Evolutionary conservation across 1,139 yeast genomes (phyloP).

Genomic region (Scheffersomyces insectosa): DNA sequence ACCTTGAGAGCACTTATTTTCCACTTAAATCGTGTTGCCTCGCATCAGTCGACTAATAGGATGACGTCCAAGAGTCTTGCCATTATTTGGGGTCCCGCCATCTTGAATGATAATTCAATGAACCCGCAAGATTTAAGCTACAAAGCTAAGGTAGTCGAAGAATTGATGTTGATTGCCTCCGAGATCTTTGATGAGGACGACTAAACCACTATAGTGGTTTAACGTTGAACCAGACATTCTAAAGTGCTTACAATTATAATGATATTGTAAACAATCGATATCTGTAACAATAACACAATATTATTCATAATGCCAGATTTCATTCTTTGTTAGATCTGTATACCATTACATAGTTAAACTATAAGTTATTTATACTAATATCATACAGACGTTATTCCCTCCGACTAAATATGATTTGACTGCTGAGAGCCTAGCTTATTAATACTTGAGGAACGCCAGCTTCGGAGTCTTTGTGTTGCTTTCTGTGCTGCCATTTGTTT

Average conservation of each 20-base stretch:
- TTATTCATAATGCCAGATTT: too few species aligned
- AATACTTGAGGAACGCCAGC: too few species aligned
- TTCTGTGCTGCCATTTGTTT: too few species aligned
- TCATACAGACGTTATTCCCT: too few species aligned
- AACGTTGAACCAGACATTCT: background rate
- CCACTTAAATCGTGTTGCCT: conserved; percentile 77
- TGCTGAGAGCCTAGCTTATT: too few species aligned
- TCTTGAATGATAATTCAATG: conserved; percentile 63
- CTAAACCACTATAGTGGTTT: conserved; percentile 9
- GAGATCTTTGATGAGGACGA: conserved; percentile 80
- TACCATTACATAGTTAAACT: too few species aligned
- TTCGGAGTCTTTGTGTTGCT: too few species aligned
- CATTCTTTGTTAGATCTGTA: too few species aligned
- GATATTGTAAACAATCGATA: too few species aligned
- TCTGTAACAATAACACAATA: background rate
- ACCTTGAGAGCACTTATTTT: conserved; percentile 81
- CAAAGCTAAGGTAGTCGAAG: conserved; percentile 82
- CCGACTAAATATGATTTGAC: too few species aligned
- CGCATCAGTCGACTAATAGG: conserved; percentile 62
- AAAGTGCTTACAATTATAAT: too few species aligned
- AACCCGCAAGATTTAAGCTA: conserved; percentile 77
- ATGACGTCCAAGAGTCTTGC: conserved; percentile 82
- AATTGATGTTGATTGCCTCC: conserved; percentile 77
- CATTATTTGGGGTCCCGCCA: conserved; percentile 92
- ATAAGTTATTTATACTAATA: too few species aligned